Conservation (phyloP, 495 filamentous ascomycete genomes). For the Hypoxylon rickii region DNA sequence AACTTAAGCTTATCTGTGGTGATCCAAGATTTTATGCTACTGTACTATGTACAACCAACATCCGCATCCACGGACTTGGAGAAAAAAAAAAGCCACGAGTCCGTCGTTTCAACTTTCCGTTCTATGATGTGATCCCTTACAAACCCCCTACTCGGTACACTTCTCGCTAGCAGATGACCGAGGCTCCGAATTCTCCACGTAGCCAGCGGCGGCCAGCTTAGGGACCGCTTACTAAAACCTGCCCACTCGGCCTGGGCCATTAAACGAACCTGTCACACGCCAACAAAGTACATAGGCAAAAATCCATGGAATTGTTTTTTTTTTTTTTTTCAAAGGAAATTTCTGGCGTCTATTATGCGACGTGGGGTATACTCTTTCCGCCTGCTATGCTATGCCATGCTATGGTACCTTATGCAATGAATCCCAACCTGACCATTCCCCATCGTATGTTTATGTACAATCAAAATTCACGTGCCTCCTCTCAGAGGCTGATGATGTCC, state of each 20-base stretch:
- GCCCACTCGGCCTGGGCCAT: no score
- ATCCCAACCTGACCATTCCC: slow-evolving; percentile 24
- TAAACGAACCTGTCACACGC: no score
- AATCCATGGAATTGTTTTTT: background rate
- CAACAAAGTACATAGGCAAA: background rate
- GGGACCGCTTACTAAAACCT: background rate
- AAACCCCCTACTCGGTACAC: background rate
- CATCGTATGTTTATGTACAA: slow-evolving; percentile 32
- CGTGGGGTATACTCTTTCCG: slow-evolving; percentile 27
- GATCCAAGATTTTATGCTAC: no score
- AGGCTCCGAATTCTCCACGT: background rate
- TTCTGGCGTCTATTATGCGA: no score
- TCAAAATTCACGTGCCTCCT: slow-evolving; percentile 10
- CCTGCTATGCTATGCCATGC: slow-evolving; percentile 20
- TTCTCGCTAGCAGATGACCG: no score
- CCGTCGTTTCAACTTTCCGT: background rate
- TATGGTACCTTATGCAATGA: no score
- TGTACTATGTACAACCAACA: no score
- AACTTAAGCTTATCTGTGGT: no score
- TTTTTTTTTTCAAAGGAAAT: no score
- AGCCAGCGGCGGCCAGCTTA: background rate
- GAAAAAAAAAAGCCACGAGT: background rate
- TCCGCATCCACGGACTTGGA: background rate
- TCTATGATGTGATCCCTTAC: background rate
- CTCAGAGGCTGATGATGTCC: slow-evolving; percentile 81